These are phyloP conservation scores for Clonostachys rosea DNA, from an alignment of 2,329 filamentous ascomycete genomes.

Conservation along the genomic window DNA sequence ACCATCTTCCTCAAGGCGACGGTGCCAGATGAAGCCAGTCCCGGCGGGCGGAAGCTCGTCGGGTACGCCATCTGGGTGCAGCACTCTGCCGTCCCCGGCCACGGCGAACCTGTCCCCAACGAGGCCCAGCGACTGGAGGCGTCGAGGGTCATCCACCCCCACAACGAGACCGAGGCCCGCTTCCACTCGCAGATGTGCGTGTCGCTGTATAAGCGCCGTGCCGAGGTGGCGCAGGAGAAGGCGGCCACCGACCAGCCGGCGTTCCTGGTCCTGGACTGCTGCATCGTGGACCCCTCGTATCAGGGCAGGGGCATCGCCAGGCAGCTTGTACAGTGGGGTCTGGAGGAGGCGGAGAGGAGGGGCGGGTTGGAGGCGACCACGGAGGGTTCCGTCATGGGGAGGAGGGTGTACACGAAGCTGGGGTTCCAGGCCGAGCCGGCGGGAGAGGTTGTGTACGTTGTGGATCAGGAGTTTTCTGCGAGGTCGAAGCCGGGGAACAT, in stretches of 20 bases:
- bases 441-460: conserved; percentile 32
- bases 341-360: conserved; percentile 31
- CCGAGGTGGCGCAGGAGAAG: conserved; percentile 33
- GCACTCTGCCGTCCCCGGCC: conserved; percentile 38
- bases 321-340: conserved; percentile 40
- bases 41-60: conserved; percentile 22
- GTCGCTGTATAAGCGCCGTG: conserved; percentile 36
- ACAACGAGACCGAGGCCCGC: conserved; percentile 34
- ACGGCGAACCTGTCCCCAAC: conserved; percentile 26
- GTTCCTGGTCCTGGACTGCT: conserved; percentile 43
- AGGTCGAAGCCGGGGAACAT: conserved; percentile 33
- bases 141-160: conserved; percentile 25
- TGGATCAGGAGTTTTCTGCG: conserved; percentile 34
- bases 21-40: neutral
- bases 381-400: conserved; percentile 44
- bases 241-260: conserved; percentile 30
- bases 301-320: conserved; percentile 44
- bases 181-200: conserved; percentile 37
- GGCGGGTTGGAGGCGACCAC: conserved; percentile 34
- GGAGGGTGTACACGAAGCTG: conserved; percentile 36
- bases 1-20: conserved; percentile 42
- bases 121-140: neutral
- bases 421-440: conserved; percentile 31
- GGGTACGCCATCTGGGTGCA: conserved; percentile 54
- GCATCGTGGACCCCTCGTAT: conserved; percentile 46